These are phyloP conservation scores for Dryadomyces quercus-mongolicae DNA, from an alignment of 2,329 filamentous ascomycete species.

Conservation along the genomic window DNA sequence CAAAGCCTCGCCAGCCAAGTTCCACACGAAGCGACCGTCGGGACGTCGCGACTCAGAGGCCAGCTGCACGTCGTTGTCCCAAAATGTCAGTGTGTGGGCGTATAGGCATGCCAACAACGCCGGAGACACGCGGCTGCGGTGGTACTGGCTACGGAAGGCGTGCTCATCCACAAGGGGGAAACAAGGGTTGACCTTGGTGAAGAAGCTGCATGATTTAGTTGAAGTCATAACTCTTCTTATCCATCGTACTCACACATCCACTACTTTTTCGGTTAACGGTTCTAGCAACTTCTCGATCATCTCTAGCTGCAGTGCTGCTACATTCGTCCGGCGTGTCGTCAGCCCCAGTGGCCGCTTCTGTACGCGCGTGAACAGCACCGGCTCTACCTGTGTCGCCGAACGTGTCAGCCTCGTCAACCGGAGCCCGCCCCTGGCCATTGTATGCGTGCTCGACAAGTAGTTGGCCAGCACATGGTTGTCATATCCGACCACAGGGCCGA, in stretches of 20 bases:
- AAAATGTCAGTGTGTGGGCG: constrained; percentile 45
- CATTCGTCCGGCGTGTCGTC: background rate
- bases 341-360: constrained; percentile 1
- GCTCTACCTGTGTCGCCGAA: background rate
- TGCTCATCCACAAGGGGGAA: constrained; percentile 47
- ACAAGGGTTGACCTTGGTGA: constrained; percentile 43
- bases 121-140: constrained; percentile 38
- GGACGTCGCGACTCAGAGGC: constrained; percentile 30
- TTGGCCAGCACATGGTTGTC: constrained; percentile 3
- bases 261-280: constrained; percentile 35
- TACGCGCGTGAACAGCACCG: constrained; percentile 1
- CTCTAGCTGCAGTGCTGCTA: constrained; percentile 13
- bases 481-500: background rate
- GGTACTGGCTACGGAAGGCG: constrained; percentile 28
- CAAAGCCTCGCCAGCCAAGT: constrained; percentile 46
- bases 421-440: background rate
- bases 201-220: constrained; percentile 26
- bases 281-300: constrained; percentile 47
- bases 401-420: background rate
- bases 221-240: no score
- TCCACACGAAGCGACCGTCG: constrained; percentile 49
- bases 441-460: constrained; percentile 1
- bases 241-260: constrained; percentile 27
- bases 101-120: constrained; percentile 45
- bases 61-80: constrained; percentile 36